Percentiles rank a stretch among this genome's conserved stretches.
Conservation (phyloP, 2,329 filamentous ascomycete genomes). For the Fusarium udum region DNA sequence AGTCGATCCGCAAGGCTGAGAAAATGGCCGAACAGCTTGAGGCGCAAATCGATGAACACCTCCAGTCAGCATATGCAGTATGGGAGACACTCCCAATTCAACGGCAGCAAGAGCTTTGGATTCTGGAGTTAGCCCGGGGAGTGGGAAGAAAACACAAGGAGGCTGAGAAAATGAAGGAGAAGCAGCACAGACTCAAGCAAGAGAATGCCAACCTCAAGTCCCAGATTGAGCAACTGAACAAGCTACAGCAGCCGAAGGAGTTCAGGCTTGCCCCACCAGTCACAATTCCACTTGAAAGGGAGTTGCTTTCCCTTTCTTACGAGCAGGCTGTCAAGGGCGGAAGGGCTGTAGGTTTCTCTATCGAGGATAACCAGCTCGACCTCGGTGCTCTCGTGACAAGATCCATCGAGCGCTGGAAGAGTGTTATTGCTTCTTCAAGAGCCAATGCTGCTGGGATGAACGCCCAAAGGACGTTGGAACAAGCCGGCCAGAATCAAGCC, state of each 20-base stretch:
- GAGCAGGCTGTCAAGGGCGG: conserved; percentile 56
- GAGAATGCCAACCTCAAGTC: conserved; percentile 65
- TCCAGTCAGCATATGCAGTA: conserved; percentile 78
- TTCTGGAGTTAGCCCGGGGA: conserved; percentile 68
- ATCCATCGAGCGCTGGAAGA: conserved; percentile 71
- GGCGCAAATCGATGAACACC: conserved; percentile 75
- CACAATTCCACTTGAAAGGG: conserved; percentile 62
- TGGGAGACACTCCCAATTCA: conserved; percentile 74
- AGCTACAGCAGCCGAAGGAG: conserved; percentile 68
- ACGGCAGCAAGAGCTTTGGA: conserved; percentile 68
- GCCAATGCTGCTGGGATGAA: conserved; percentile 56
- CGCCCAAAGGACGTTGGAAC: conserved; percentile 60
- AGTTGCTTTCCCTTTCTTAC: conserved; percentile 57
- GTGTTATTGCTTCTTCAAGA: conserved; percentile 64
- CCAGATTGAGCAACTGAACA: conserved; percentile 68
- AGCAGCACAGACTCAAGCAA: conserved; percentile 62
- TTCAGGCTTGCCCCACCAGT: conserved; percentile 63
- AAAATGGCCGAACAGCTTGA: conserved; percentile 68
- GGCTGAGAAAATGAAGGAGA: conserved; percentile 59
- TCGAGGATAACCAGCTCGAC: conserved; percentile 63
- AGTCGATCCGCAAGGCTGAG: conserved; percentile 60
- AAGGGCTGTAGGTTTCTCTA: conserved; percentile 55
- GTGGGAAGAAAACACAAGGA: conserved; percentile 67
- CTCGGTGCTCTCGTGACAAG: conserved; percentile 60
- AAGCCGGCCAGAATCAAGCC: conserved; percentile 39